Evolutionary conservation across 345 rosid species (phyloP), one percentile per base, ranked within the genome.

Genomic region (Atalantia buxifolia): DNA sequence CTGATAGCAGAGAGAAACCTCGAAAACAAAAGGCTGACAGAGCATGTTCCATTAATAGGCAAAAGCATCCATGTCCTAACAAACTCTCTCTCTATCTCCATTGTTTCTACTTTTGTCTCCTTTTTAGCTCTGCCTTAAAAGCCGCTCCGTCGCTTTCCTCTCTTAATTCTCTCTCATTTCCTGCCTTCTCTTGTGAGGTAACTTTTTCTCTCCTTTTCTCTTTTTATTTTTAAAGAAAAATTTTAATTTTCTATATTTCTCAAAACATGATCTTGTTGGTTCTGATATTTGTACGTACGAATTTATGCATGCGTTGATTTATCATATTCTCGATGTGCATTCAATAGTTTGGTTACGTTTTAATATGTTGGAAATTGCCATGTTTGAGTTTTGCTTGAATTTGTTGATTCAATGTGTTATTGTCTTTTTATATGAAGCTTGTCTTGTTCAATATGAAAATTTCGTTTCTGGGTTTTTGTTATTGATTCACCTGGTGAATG

Each of bases 131-230:
- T 28, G 31, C 79, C 71, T 70, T 6, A 50, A 76, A 64, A 31
- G 1, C 22, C 53, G 22, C 63, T 73, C 53, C 35, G 57, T 70
- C 30, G 33, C 70, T 3, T 28, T 62, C 69, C 22, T 36, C 31
- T 36, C 31, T 36, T 13, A 12, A 45, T 38, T 50, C 71, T 36
- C 60, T 40, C n/a, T 61, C 36, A 55, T 57, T 74, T 74, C 56
- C 71, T 71, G 70, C 27, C 35, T 53, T 78, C 50, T 78, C 79
- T 63, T 72, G 50, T 55, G 38, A 64, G 77, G 81, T 81, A 79
- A 70, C 45, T 12, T 25, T 25, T 40, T 40, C 50, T 59, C 5
- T 25, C 24, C 9, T 40, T 9, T 10, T 18, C 62, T 30, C 30
- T 19, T 42, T 19, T 21, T n/a, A 7, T n/a, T 48, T 48, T 9